Percentiles rank a stretch among this genome's conserved stretches.
These are phyloP conservation scores for Phaeosphaeria sp. DNA, from an alignment of 2,329 filamentous ascomycete genomes.

Conservation along the genomic window DNA sequence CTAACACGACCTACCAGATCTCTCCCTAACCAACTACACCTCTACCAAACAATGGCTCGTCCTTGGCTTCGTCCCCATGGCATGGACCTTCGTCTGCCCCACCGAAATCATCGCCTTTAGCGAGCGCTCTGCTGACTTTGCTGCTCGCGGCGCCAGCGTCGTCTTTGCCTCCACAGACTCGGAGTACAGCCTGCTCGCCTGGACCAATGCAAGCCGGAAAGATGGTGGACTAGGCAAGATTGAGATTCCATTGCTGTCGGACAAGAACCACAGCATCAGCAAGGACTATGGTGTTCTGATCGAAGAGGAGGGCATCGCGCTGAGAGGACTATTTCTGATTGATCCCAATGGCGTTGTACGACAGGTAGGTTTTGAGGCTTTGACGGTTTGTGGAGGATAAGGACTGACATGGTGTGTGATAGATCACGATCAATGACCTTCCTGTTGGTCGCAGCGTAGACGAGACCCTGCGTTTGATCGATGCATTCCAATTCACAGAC, in stretches of 20 bases:
- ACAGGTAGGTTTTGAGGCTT: constrained; percentile 28
- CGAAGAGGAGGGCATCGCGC: constrained; percentile 68
- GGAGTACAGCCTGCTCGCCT: constrained; percentile 65
- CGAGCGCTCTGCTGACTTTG: constrained; percentile 66
- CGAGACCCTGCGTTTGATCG: constrained; percentile 65
- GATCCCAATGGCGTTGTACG: constrained; percentile 65
- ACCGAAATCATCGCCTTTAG: constrained; percentile 71
- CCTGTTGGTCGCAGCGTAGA: constrained; percentile 70
- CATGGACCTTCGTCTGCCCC: constrained; percentile 72
- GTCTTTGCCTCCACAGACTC: constrained; percentile 68
- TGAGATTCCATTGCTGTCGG: constrained; percentile 66
- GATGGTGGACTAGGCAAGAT: constrained; percentile 68
- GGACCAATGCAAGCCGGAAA: constrained; percentile 64
- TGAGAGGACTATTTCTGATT: constrained; percentile 70
- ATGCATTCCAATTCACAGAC: constrained; percentile 57
- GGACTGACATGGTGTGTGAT: constrained; percentile 11
- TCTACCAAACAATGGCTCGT: constrained; percentile 63
- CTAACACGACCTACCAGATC: constrained; percentile 35
- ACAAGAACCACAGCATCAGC: constrained; percentile 66
- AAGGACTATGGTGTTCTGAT: constrained; percentile 69
- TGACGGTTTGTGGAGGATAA: background rate
- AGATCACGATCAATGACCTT: constrained; percentile 71
- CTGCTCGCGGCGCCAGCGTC: constrained; percentile 64
- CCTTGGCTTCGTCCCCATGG: constrained; percentile 71
- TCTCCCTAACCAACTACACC: constrained; percentile 49